Evolutionary conservation across 179 eudicot genomes (phyloP).

Genomic region (Amaranthus tricolor): DNA sequence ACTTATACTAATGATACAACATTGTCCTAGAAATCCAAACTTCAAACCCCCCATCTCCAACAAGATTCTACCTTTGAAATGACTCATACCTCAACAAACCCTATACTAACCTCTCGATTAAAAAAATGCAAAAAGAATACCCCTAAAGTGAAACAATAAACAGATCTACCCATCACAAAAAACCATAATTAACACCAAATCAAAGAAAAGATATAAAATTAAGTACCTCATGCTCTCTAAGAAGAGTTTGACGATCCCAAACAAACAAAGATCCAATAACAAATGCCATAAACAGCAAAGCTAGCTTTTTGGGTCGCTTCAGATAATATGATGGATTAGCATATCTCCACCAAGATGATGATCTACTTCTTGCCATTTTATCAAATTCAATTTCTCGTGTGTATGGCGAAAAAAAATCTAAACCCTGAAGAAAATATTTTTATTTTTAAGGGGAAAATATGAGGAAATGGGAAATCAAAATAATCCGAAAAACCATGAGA

Average conservation of each 20-base stretch:
- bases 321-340: conserved; percentile 87
- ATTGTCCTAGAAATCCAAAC: too few species aligned
- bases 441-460: neutral
- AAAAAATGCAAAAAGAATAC: neutral
- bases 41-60: neutral
- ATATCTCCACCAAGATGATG: conserved; percentile 65
- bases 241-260: conserved; percentile 96
- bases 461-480: conserved; percentile 4
- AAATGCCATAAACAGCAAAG: conserved; percentile 61
- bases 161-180: conserved; percentile 12
- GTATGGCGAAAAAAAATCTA: neutral
- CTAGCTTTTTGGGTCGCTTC: conserved; percentile 88
- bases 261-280: conserved; percentile 56
- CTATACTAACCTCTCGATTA: neutral
- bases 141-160: neutral
- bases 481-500: neutral
- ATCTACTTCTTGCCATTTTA: conserved; percentile 80
- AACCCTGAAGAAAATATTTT: conserved; percentile 12
- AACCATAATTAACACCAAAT: neutral
- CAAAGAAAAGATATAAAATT: neutral
- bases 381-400: neutral
- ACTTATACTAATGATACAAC: too few species aligned
- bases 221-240: conserved; percentile 70
- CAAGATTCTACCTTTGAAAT: neutral
- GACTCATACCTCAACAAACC: neutral